A percentile compares a stretch with the other conserved stretches of the same genome.
Conservation (phyloP, 2,329 filamentous ascomycete species). For the Cladorrhinum sp. region DNA sequence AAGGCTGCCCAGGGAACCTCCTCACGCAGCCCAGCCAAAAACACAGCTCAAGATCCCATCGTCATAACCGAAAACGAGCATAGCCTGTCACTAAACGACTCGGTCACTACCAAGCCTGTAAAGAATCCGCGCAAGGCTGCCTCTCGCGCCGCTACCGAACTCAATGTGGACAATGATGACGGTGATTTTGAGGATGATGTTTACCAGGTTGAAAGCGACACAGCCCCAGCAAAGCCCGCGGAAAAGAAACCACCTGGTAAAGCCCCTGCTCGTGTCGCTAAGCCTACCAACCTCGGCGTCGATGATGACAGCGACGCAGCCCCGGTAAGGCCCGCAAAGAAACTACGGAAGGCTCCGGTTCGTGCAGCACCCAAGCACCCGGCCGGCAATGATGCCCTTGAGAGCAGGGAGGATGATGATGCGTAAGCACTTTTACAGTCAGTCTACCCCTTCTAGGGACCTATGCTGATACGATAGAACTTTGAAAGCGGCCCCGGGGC, state of each 20-base stretch:
- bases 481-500: constrained; percentile 4
- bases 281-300: not conserved
- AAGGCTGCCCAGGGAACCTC: constrained; percentile 10
- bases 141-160: not conserved
- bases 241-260: not conserved
- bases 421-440: not conserved
- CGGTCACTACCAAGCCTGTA: not conserved
- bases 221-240: not conserved
- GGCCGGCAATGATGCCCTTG: not conserved
- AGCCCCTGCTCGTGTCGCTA: not conserved
- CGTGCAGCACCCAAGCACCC: not conserved
- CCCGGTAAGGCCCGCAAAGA: too few relatives aligned
- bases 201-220: not conserved
- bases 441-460: not conserved
- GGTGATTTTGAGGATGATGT: not conserved
- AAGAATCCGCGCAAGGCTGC: constrained; percentile 4
- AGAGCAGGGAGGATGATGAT: not conserved
- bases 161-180: constrained; percentile 1
- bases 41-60: not conserved
- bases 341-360: not conserved
- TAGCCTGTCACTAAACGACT: constrained; percentile 1
- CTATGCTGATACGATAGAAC: not conserved
- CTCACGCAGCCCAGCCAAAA: not conserved
- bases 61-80: not conserved
- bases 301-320: not conserved